These are phyloP conservation scores for Capronia coronata DNA, from an alignment of 2,329 filamentous ascomycete species.

Conservation along the genomic window DNA sequence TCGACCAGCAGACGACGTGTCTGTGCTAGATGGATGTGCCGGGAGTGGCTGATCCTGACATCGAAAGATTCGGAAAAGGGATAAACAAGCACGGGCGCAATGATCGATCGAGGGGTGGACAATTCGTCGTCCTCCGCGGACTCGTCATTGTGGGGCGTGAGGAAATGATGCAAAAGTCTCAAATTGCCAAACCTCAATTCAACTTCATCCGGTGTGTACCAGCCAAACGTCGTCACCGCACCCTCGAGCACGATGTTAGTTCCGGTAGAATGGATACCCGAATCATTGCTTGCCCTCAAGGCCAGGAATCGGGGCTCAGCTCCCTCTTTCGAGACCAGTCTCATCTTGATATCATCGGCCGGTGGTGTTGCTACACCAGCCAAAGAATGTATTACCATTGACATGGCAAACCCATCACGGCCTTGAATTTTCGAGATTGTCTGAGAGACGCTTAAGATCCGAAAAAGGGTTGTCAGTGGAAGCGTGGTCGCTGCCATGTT, in stretches of 20 bases:
- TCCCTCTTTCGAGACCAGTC: slow-evolving; percentile 16
- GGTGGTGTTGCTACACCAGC: slow-evolving; percentile 8
- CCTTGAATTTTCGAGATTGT: slow-evolving; percentile 63
- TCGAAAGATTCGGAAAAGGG: slow-evolving; percentile 13
- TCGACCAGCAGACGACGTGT: slow-evolving; percentile 70
- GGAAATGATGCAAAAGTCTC: slow-evolving; percentile 21
- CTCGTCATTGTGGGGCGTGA: slow-evolving; percentile 7
- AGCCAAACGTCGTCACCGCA: slow-evolving; percentile 21
- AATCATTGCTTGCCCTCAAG: slow-evolving; percentile 47
- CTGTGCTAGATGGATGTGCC: slow-evolving; percentile 70
- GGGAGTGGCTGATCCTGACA: slow-evolving; percentile 58
- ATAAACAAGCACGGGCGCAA: slow-evolving; percentile 23
- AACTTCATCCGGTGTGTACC: slow-evolving; percentile 22
- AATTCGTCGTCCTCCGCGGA: background rate
- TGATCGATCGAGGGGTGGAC: background rate
- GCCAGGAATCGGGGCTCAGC: slow-evolving; percentile 50
- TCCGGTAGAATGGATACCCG: slow-evolving; percentile 50
- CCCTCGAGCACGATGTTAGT: slow-evolving; percentile 33
- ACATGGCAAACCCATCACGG: slow-evolving; percentile 68
- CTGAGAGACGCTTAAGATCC: slow-evolving; percentile 59
- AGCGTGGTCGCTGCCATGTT: slow-evolving; percentile 58
- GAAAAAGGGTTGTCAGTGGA: slow-evolving; percentile 68
- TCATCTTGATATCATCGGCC: slow-evolving; percentile 14
- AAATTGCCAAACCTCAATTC: slow-evolving; percentile 23
- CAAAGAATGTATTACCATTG: slow-evolving; percentile 40